Percentiles rank a stretch among this genome's conserved stretches.
Evolutionary conservation across 805 yeast species (phyloP).

Genomic region (Kuraishia floccosa): DNA sequence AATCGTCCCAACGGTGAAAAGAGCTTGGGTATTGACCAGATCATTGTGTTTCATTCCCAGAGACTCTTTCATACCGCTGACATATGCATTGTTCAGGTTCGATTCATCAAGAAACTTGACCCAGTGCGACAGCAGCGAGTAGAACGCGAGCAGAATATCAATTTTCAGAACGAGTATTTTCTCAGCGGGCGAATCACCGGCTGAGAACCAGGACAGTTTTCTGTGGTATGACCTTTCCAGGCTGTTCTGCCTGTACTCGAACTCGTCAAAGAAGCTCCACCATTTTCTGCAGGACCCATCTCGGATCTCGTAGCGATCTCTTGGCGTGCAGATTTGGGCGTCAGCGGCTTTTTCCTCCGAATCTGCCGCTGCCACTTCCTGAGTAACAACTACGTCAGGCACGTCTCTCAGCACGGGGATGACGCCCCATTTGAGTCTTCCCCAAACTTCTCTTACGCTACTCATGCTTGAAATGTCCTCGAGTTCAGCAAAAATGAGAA

Average conservation of each 20-base stretch:
- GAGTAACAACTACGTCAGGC: constrained; percentile 10
- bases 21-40: constrained; percentile 31
- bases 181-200: constrained; percentile 20
- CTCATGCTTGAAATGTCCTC: no score
- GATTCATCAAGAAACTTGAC: constrained; percentile 8
- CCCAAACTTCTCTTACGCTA: no score
- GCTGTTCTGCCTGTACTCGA: constrained; percentile 1
- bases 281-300: constrained; percentile 35
- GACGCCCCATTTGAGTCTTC: constrained; percentile 20
- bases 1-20: constrained; percentile 42
- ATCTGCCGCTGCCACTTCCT: constrained; percentile 4
- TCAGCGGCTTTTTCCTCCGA: constrained; percentile 1
- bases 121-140: constrained; percentile 12
- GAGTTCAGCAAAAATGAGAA: no score
- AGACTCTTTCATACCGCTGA: constrained; percentile 48
- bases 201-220: constrained; percentile 12
- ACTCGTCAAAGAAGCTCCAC: constrained; percentile 35
- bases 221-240: neutral
- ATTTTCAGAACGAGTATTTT: constrained; percentile 21
- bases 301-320: no score
- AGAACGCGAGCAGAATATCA: constrained; percentile 18
- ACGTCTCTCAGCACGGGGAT: constrained; percentile 18
- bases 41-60: constrained; percentile 47
- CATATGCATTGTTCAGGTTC: constrained; percentile 55
- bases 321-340: no score